phyloP scores from a whole-genome alignment of 1,284 basidiomycete species.

The Ceraceosorus guamensis region DNA sequence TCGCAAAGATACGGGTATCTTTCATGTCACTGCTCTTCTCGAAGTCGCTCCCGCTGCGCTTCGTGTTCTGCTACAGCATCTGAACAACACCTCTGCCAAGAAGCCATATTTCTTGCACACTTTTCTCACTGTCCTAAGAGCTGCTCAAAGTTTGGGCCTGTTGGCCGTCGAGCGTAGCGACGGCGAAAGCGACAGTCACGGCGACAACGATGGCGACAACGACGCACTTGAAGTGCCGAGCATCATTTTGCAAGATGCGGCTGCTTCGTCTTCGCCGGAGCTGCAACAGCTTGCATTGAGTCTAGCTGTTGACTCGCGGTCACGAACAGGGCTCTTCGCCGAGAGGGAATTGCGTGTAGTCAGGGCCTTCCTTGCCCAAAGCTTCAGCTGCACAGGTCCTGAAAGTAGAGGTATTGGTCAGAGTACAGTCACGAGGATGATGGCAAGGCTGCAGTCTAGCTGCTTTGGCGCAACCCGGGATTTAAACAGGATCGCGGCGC shows the following conservation, averaged over 20 bases:
- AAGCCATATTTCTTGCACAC: background rate
- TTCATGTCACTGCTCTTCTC: background rate
- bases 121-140: background rate
- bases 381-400: background rate
- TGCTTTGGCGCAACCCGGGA: slow-evolving; percentile 7
- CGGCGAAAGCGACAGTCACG: background rate
- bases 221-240: background rate
- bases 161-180: background rate
- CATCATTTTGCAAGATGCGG: background rate
- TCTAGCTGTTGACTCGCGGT: background rate
- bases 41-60: background rate
- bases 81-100: background rate
- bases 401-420: background rate
- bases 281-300: background rate
- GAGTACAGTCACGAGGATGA: background rate
- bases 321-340: background rate
- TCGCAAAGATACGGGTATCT: background rate
- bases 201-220: background rate
- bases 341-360: background rate
- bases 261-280: background rate
- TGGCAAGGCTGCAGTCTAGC: background rate
- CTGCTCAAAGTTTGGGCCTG: too few relatives aligned
- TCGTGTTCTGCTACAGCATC: background rate
- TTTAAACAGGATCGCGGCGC: background rate
- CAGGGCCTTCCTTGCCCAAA: background rate